These are phyloP conservation scores for Meredithiella fracta DNA, from an alignment of 2,329 filamentous ascomycete species.

Conservation along the genomic window DNA sequence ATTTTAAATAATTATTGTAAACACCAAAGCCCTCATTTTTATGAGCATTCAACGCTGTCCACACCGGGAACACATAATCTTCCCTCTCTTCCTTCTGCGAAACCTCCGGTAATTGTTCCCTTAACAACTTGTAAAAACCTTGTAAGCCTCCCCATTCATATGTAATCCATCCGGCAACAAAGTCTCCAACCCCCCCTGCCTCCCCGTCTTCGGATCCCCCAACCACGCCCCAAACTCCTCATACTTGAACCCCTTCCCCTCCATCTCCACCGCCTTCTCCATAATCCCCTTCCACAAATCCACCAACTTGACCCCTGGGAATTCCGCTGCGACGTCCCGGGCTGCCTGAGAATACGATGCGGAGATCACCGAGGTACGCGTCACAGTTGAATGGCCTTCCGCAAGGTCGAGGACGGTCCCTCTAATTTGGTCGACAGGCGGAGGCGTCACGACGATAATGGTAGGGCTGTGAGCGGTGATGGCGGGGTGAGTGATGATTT, in stretches of 20 bases:
- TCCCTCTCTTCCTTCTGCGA: slow-evolving; percentile 26
- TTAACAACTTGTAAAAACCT: slow-evolving; percentile 33
- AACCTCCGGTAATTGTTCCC: slow-evolving; percentile 29
- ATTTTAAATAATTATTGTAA: too few species aligned
- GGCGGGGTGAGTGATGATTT: slow-evolving; percentile 55
- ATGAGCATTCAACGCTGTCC: slow-evolving; percentile 21
- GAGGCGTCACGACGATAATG: slow-evolving; percentile 65
- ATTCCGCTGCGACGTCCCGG: slow-evolving; percentile 50
- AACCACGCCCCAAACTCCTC: slow-evolving; percentile 36
- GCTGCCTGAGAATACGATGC: slow-evolving; percentile 42
- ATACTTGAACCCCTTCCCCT: slow-evolving; percentile 15
- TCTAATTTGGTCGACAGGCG: slow-evolving; percentile 65
- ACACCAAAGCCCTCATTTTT: neutral
- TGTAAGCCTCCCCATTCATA: slow-evolving; percentile 37
- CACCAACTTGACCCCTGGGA: slow-evolving; percentile 51
- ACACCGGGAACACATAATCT: slow-evolving; percentile 33
- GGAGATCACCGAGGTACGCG: slow-evolving; percentile 31
- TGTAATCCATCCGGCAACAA: slow-evolving; percentile 44
- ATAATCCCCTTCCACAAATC: slow-evolving; percentile 72
- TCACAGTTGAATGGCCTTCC: slow-evolving; percentile 28
- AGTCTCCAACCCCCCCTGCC: slow-evolving; percentile 32
- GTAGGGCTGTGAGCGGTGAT: slow-evolving; percentile 54
- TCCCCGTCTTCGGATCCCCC: slow-evolving; percentile 33
- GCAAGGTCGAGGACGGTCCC: slow-evolving; percentile 31
- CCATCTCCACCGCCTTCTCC: slow-evolving; percentile 45